Base-by-base conservation (phyloP, 83 land plant species). In the Thuja plicata region DNA sequence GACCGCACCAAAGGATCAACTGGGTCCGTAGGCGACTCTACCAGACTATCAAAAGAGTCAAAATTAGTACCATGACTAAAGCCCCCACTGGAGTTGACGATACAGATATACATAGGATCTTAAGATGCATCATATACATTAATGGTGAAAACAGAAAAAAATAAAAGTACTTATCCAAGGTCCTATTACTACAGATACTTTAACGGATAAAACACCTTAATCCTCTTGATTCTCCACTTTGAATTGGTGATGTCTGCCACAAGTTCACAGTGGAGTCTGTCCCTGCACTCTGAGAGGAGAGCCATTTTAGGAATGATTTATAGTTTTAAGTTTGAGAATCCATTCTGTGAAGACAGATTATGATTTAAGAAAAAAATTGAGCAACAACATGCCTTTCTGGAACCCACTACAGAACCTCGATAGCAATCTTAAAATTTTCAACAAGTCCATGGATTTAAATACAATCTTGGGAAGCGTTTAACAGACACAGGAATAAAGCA, bases 251-350 rank as follows among this genome's bases (percentile, higher is more conserved):
- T 50, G 93, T 92, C 55, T 91, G 92, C 99, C 99, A 98, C 90
- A 98, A 94, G 90, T 97, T 98, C 45, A 98, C 99, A 66, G 96
- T 86, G 79, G 99, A 95, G 66, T 98, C 99, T 71, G 99, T 98
- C 16, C 99, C 99, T 89, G 97, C 92, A 91, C 99, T 98, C 99
- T 98, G 91, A 73, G 82, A 54, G 34, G 87, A 45, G 16, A 46
- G 0, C 37, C 8, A 30, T 46, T 19, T 88, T 54, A 55, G 43
- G 82, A 21, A 66, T 71, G 37, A 45, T 86, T 6, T 81, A 46
- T 8, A 30, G 16, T n/a, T 85, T 73, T 55, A 54, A 66, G 16
- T 66, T 30, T 74, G 43, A 37, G 27, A 89, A 60, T 1, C 50
- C 27, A 62, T 34, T 32, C 55, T 38, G 83, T 80, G n/a, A 38